phyloP scores from a whole-genome alignment of 805 yeast genomes.

The Saccharomycopsis fibuligera region DNA sequence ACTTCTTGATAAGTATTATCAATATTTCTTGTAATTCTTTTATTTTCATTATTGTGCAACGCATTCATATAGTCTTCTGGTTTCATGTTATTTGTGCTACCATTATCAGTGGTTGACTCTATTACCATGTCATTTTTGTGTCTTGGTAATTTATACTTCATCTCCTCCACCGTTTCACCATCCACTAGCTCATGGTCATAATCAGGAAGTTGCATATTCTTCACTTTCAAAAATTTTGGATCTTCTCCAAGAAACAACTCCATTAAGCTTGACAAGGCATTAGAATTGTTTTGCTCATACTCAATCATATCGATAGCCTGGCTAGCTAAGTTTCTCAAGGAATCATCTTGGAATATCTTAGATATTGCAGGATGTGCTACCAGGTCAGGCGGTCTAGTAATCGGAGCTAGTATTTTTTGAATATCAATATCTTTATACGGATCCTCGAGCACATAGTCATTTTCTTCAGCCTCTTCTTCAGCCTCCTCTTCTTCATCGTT shows the following conservation, averaged over 20 bases:
- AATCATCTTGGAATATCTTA: conserved; percentile 53
- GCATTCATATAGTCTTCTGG: conserved; percentile 15
- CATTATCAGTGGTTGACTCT: conserved; percentile 18
- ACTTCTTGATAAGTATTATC: conserved; percentile 27
- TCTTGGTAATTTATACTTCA: conserved; percentile 10
- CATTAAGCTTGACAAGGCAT: conserved; percentile 61
- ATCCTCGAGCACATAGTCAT: conserved; percentile 33
- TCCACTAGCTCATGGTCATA: conserved; percentile 57
- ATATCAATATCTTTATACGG: conserved; percentile 46
- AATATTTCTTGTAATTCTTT: conserved; percentile 27
- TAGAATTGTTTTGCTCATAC: conserved; percentile 73
- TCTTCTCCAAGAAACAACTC: conserved; percentile 85
- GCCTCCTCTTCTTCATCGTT: conserved; percentile 24
- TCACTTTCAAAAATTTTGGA: conserved; percentile 58
- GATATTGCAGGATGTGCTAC: conserved; percentile 63
- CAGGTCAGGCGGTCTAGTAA: conserved; percentile 74
- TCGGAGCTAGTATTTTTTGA: conserved; percentile 63
- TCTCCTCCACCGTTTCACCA: conserved; percentile 17
- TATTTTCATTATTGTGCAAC: conserved; percentile 22
- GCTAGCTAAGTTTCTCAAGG: conserved; percentile 54
- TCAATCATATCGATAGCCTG: conserved; percentile 76
- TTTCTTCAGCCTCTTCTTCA: too few species aligned
- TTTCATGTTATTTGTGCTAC: conserved; percentile 17
- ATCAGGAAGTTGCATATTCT: conserved; percentile 55
- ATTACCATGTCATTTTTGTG: conserved; percentile 17